A percentile compares a stretch with the other conserved stretches of the same genome.
Conservation (phyloP, 2,329 filamentous ascomycete species). For the Aspergillus phoenicis region DNA sequence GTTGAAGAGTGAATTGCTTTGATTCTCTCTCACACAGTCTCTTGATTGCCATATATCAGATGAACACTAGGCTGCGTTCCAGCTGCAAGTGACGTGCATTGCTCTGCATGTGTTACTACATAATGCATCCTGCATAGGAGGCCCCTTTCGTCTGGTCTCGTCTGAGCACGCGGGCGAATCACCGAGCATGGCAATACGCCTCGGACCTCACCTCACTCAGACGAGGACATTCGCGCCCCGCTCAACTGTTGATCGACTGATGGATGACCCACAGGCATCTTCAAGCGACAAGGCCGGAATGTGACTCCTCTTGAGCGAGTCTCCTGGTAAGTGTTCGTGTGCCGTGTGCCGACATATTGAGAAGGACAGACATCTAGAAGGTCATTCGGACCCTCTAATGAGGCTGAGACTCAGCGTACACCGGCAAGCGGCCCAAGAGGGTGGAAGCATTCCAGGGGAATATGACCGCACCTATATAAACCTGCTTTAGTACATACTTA, state of each 20-base stretch:
- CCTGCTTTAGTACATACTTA: fast-evolving
- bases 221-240: too few species aligned
- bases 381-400: too few species aligned
- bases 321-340: too few species aligned
- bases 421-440: too few species aligned
- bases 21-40: not conserved
- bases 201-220: too few species aligned
- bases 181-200: not conserved
- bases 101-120: not conserved
- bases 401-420: too few species aligned
- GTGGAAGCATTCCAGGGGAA: too few species aligned
- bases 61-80: not conserved
- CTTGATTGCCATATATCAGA: not conserved
- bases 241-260: too few species aligned
- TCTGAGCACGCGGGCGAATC: not conserved
- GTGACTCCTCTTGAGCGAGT: too few species aligned
- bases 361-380: too few species aligned
- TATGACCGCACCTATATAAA: too few species aligned
- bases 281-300: not conserved
- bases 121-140: not conserved
- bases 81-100: not conserved
- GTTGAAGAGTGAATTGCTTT: constrained; percentile 36
- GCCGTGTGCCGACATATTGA: too few species aligned
- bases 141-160: not conserved
- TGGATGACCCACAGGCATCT: not conserved